Evolutionary conservation across 768 basidiomycete genomes (phyloP), one percentile per base, ranked within the genome.

Genomic region (Mycena belliarum): DNA sequence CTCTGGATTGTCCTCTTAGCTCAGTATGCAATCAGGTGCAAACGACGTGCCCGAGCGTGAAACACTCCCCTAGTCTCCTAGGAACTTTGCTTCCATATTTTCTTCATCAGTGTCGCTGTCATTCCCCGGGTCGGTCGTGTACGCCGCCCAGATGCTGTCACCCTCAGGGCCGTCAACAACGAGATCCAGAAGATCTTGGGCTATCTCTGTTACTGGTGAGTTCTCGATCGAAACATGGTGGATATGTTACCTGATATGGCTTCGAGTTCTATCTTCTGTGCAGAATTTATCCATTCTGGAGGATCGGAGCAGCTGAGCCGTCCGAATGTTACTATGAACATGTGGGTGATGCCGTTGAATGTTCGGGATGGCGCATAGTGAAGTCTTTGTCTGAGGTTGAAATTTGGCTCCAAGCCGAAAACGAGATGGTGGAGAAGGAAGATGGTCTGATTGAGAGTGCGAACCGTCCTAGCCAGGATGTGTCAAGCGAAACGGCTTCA

Each of bases 251-350:
- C 85, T 63, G 75, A 72, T 32, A 83, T 45, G 33, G 45, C 26
- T 37, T 59, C 71, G 25, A 71, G 66, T 60, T 76, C 76, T 40
- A 86, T 65, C 43, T 79, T 78, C 21, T 68, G 66, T 53, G 73
- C 68, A 16, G 57, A 53, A 23, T 76, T 72, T 29, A 88, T 68
- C 84, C 86, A 89, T 42, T 81, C 77, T 16, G 87, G 87, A 12
- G 82, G 74, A 44, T 84, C 85, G 7, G 87, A 84, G 57, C 83
- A 92, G 54, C 86, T 84, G 45, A 94, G 72, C 59, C 91, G 79
- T 37, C 91, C 88, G 52, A 94, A 82, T 0, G 85, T 82, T n/a
- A 91, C 84, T 26, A 86, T 82, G 66, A 91, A 92, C 67, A 85
- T 78, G 63, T 93, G 85, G 14, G 76, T 76, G 25, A 89, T 70